phyloP scores from a whole-genome alignment of 257 asterid genomes.

The Jasminum sambac region DNA sequence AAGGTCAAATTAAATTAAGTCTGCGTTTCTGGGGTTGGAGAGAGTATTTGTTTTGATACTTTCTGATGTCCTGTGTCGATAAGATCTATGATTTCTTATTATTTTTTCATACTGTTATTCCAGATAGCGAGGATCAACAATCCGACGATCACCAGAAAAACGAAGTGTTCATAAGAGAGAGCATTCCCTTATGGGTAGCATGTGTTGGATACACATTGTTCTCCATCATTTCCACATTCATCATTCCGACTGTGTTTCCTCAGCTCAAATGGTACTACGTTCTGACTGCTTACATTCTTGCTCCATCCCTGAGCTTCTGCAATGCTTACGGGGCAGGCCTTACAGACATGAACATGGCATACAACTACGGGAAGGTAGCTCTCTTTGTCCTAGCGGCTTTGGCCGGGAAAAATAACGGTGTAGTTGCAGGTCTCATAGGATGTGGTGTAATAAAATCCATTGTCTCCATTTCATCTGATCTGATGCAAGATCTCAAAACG shows the following conservation, averaged over 20 bases:
- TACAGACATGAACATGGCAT: constrained; percentile 32
- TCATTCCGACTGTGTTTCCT: constrained; percentile 26
- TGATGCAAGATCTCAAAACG: constrained; percentile 28
- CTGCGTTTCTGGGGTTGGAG: no score
- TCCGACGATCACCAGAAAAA: constrained; percentile 6
- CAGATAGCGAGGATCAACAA: constrained; percentile 14
- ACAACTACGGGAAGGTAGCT: constrained; percentile 30
- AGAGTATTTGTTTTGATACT: no score
- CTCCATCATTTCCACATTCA: constrained; percentile 21
- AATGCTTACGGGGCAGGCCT: constrained; percentile 29
- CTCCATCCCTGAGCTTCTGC: constrained; percentile 27
- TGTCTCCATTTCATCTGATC: constrained; percentile 28
- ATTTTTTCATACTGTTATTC: background rate
- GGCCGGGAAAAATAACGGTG: constrained; percentile 22
- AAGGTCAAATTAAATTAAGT: no score
- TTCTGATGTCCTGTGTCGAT: no score
- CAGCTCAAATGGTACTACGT: constrained; percentile 28
- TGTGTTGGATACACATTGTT: constrained; percentile 22
- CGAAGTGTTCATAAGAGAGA: constrained; percentile 21
- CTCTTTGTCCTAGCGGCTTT: constrained; percentile 27
- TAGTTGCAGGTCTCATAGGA: constrained; percentile 28
- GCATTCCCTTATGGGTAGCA: constrained; percentile 27
- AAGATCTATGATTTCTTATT: background rate
- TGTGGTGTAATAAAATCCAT: constrained; percentile 30
- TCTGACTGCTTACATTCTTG: constrained; percentile 20